Percentiles rank a stretch among this genome's conserved stretches.
phyloP scores from a whole-genome alignment of 306 rosid genomes.

The Corylus americana region DNA sequence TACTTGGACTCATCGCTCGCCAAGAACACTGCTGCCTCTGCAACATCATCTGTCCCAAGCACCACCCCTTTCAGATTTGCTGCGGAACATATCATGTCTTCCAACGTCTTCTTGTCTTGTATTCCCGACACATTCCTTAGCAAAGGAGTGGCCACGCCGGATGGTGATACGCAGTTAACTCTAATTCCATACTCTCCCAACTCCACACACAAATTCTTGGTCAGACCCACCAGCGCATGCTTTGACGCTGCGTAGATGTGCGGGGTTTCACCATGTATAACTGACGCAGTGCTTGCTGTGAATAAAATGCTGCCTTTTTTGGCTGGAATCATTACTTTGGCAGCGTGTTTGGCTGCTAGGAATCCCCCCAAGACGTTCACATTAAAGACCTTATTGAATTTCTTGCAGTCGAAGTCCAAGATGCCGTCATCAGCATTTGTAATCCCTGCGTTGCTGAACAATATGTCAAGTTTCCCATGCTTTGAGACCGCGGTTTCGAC shows the following conservation, averaged over 20 bases:
- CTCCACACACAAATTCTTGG: background rate
- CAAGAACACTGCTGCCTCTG: slow-evolving; percentile 17
- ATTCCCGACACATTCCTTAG: background rate
- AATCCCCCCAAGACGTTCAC: slow-evolving; percentile 1
- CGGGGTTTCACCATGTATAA: background rate
- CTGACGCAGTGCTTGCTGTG: background rate
- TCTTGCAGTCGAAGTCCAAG: background rate
- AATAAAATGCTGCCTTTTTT: background rate
- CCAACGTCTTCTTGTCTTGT: slow-evolving; percentile 3
- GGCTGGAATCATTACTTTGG: background rate
- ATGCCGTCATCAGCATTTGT: background rate
- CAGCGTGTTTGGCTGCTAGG: too few relatives aligned
- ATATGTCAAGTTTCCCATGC: too few relatives aligned
- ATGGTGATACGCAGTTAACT: background rate
- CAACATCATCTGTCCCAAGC: background rate
- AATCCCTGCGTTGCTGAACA: background rate
- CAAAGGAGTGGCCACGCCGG: background rate
- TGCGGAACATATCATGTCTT: slow-evolving; percentile 24
- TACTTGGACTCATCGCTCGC: slow-evolving; percentile 28
- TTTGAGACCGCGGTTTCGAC: background rate
- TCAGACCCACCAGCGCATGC: background rate
- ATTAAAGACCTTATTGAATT: background rate
- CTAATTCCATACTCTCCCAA: background rate
- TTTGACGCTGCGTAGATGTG: background rate
- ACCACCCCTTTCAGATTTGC: slow-evolving; percentile 20